Base-by-base conservation (phyloP, 2,329 filamentous ascomycete genomes). In the Eutypella sp. region DNA sequence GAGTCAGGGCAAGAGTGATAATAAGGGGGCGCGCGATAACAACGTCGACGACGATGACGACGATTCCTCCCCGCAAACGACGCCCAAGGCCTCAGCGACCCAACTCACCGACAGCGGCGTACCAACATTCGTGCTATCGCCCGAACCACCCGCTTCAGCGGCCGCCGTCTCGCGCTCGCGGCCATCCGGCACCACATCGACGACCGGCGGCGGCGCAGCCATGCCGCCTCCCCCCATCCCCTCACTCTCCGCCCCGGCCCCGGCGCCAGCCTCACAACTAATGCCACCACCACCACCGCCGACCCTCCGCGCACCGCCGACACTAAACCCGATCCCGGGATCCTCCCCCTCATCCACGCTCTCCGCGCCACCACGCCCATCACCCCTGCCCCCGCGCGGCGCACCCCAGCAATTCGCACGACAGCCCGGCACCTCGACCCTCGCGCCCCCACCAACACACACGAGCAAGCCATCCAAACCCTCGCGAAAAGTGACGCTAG, bases 401-500 rank as follows among this genome's bases (percentile, higher is more conserved):
- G 72, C 59, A 71, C 72, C 56, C 15, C 40, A 20, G 60, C 61
- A 31, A 58, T 56, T 53, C 53, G 53, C 52, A 34, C 66, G 51
- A 9, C 58, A 50, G 39, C 62, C 47, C 2, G 62, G 60, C 20
- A 57, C 63, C 7, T 67, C 68, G 0, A 64, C 68, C 1, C 73
- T 83, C 40, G 72, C 75, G 1, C 79, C 76, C 0, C 79, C 81
- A 0, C 76, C 79, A 0, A 74, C 77, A 13, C 76, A 76, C 59
- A 69, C 65, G 25, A 62, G 69, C 36, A 74, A 72, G 47, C 78
- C 79, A 2, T 51, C 67, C 20, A 82, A 81, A 59, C 75, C 78
- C 4, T 78, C 74, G 10, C 79, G 78, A 65, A 87, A 92, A 60
- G 87, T 96, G 4, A 75, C 85, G 8, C 80, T 99, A 4, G 79